phyloP scores from a whole-genome alignment of 163 green algal species.

The Chlorella variabilis region DNA sequence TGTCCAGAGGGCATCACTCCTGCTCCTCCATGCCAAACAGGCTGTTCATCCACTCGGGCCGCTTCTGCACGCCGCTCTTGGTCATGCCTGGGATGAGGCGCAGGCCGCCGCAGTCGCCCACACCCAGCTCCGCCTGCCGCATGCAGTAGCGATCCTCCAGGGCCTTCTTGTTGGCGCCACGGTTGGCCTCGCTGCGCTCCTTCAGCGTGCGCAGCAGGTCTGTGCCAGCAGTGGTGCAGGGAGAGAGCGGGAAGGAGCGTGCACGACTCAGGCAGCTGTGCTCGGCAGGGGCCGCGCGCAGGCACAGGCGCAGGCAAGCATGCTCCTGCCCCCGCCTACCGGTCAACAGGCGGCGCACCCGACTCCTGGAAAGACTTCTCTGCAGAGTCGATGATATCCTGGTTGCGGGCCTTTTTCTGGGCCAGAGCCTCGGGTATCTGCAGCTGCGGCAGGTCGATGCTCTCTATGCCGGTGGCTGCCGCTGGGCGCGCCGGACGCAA shows the following conservation, averaged over 20 bases:
- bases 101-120: constrained; percentile 75
- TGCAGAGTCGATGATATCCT: constrained; percentile 41
- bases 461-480: constrained; percentile 25
- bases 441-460: constrained; percentile 30
- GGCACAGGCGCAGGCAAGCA: too few species aligned
- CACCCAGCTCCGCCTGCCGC: constrained; percentile 73
- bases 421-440: neutral
- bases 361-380: constrained; percentile 57
- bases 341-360: too few species aligned
- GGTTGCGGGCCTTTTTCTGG: constrained; percentile 14
- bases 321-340: too few species aligned
- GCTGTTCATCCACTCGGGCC: constrained; percentile 39
- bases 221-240: neutral
- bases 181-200: constrained; percentile 47
- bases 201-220: constrained; percentile 51
- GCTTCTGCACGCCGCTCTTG: constrained; percentile 49
- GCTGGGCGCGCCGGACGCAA: neutral
- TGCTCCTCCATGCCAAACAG: constrained; percentile 22
- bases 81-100: constrained; percentile 45
- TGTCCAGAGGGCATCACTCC: too few species aligned
- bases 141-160: constrained; percentile 71
- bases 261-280: too few species aligned
- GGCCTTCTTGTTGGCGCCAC: constrained; percentile 15
- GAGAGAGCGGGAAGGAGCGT: neutral
- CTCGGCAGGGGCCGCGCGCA: too few species aligned